A percentile compares a stretch with the other conserved stretches of the same genome.
These are phyloP conservation scores for Colletotrichum musae DNA, from an alignment of 2,329 filamentous ascomycete species.

Conservation along the genomic window DNA sequence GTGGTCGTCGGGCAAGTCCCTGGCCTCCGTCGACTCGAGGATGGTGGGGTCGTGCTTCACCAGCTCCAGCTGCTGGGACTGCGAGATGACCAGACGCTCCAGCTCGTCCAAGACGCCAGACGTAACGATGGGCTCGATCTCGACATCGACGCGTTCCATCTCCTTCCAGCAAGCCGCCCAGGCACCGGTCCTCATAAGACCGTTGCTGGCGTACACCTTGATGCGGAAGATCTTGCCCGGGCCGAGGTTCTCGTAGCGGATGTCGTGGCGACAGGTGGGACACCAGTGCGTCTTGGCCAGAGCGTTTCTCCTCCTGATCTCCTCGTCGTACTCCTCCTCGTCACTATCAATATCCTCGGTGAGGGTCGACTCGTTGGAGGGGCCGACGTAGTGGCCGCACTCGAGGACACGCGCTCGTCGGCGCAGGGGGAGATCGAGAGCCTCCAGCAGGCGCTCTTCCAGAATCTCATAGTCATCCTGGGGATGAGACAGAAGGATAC, in stretches of 20 bases:
- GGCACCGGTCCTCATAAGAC: constrained; percentile 90
- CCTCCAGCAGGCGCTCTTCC: constrained; percentile 65
- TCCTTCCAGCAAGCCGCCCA: constrained; percentile 97
- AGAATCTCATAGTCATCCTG: constrained; percentile 82
- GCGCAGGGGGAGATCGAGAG: constrained; percentile 74
- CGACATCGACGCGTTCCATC: constrained; percentile 98
- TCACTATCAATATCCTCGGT: constrained; percentile 62
- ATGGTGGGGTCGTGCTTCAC: constrained; percentile 50
- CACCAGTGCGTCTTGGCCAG: constrained; percentile 67
- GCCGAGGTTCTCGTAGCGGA: constrained; percentile 68
- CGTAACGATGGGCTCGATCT: constrained; percentile 83
- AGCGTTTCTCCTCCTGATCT: constrained; percentile 32
- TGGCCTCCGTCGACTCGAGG: constrained; percentile 39
- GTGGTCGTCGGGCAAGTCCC: constrained; percentile 41
- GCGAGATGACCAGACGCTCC: constrained; percentile 65
- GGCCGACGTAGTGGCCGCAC: constrained; percentile 82
- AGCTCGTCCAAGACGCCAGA: constrained; percentile 69
- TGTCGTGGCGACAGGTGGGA: constrained; percentile 68
- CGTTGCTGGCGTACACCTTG: constrained; percentile 95
- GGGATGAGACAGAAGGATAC: constrained; percentile 82
- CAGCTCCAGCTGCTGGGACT: constrained; percentile 55
- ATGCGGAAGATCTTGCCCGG: constrained; percentile 77
- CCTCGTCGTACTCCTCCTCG: constrained; percentile 58
- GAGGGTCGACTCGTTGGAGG: constrained; percentile 64
- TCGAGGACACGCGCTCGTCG: constrained; percentile 78